A percentile compares a stretch with the other conserved stretches of the same genome.
Conservation (phyloP, 208 protist species). For the Herpetomonas tarakana region DNA sequence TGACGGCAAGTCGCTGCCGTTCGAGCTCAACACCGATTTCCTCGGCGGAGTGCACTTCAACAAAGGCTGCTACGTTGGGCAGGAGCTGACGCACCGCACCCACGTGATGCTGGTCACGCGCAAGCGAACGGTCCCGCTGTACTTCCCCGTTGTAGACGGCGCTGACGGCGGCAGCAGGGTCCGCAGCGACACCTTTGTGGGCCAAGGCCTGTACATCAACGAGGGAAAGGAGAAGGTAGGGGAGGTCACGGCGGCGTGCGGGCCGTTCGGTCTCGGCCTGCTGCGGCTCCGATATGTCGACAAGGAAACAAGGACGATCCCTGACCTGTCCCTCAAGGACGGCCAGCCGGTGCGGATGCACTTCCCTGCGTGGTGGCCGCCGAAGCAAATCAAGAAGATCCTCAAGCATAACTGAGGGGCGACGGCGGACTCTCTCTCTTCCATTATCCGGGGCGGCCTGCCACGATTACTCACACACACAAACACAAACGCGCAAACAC, state of each 20-base stretch:
- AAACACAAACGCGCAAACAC: background rate
- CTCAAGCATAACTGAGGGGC: constrained; percentile 42
- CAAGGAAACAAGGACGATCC: constrained; percentile 35
- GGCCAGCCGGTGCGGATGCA: constrained; percentile 26
- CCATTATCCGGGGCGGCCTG: background rate
- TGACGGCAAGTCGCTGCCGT: constrained; percentile 70
- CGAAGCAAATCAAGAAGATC: constrained; percentile 66
- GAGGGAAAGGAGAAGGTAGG: constrained; percentile 49
- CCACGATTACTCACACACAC: constrained; percentile 3
- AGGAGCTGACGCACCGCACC: constrained; percentile 95
- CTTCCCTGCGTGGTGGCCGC: constrained; percentile 76
- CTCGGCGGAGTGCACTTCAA: constrained; percentile 88
- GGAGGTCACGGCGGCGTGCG: constrained; percentile 51
- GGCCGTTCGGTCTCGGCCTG: constrained; percentile 49
- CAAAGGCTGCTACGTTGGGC: constrained; percentile 97
- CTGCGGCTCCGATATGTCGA: constrained; percentile 76
- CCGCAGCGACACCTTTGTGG: constrained; percentile 1
- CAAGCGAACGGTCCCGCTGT: constrained; percentile 88
- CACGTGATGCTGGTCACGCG: constrained; percentile 93
- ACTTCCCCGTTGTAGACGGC: constrained; percentile 18
- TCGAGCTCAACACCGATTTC: constrained; percentile 93
- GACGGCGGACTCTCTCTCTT: background rate
- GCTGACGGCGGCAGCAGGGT: background rate
- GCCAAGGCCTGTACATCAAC: constrained; percentile 42
- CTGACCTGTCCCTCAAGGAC: constrained; percentile 36